Base-by-base conservation (phyloP, 1,284 basidiomycete species). In the Rhodotorula sp. region DNA sequence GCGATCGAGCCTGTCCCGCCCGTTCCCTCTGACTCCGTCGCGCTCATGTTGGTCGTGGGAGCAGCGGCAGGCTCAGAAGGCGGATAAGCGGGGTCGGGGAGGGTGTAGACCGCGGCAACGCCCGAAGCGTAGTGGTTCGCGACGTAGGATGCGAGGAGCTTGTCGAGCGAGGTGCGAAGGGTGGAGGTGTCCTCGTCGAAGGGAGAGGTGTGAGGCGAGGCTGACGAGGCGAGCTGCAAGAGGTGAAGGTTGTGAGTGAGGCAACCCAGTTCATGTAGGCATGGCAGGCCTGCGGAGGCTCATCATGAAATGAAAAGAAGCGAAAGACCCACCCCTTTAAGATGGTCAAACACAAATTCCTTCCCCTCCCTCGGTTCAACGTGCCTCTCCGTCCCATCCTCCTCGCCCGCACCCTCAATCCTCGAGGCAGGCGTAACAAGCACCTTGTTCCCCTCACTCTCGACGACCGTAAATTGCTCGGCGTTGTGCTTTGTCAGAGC, bases 401-500 rank as follows among this genome's bases (percentile, higher is more conserved):
- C 75, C 18, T 62, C 81, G 5, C 80, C 83, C 24, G 20, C 57
- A 8, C 28, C 22, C 51, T 46, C 28, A 55, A 87, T 75, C 30
- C 83, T 83, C 30, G 88, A 87, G 37, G 84, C 86, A 60, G 88
- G 85, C 75, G 90, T 91, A 69, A 92, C 84, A 75, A 92, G 88
- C 55, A 88, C 86, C 89, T 92, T 75, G 34, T 51, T 44, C 30
- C 24, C 34, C 28, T 40, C 30, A 4, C 34, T 28, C 8, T 91
- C 89, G n/a, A 89, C 89, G 47, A 88, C 87, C 52, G 87, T 89
- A 77, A 94, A 90, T 78, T 96, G 93, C 48, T 86, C 85, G 67
- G 91, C 82, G 78, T 95, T 94, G 81, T 95, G 94, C 73, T 90
- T 85, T 64, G 85, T 83, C 67, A 95, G 81, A 5, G 90, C 88